Conservation (phyloP, 108 stramenopile genomes). For the Nitzschia inconspicua region DNA sequence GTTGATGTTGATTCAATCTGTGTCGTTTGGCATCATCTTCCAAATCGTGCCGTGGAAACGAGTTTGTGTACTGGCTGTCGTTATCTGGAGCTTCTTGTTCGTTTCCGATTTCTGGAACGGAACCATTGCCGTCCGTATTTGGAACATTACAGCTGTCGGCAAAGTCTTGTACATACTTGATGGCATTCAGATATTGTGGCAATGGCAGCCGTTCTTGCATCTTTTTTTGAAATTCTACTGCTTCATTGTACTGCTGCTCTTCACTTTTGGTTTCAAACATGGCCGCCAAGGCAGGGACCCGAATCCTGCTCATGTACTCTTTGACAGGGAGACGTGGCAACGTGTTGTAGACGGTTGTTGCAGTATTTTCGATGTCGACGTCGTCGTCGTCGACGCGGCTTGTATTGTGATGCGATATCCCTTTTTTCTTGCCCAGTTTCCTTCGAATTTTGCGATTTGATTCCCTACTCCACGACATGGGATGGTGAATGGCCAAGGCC, state of each 20-base stretch:
- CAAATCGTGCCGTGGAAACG: not conserved
- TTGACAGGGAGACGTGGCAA: not conserved
- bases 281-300: not conserved
- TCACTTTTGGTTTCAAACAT: not conserved
- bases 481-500: not conserved
- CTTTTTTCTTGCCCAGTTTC: not conserved
- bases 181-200: not conserved
- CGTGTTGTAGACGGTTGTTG: not conserved
- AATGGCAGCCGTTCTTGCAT: not conserved
- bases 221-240: not conserved
- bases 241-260: not conserved
- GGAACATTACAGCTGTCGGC: not conserved
- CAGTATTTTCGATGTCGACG: not conserved
- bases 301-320: not conserved
- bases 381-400: not conserved
- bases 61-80: not conserved
- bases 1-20: not conserved
- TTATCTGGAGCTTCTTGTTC: not conserved
- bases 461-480: slow-evolving; percentile 1
- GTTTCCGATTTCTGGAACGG: not conserved
- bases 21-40: too few species aligned
- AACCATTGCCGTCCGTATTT: not conserved
- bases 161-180: not conserved
- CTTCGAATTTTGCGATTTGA: not conserved
- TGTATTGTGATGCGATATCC: not conserved